These are phyloP conservation scores for Pyrenula massariospora DNA, from an alignment of 495 filamentous ascomycete genomes.

Conservation along the genomic window DNA sequence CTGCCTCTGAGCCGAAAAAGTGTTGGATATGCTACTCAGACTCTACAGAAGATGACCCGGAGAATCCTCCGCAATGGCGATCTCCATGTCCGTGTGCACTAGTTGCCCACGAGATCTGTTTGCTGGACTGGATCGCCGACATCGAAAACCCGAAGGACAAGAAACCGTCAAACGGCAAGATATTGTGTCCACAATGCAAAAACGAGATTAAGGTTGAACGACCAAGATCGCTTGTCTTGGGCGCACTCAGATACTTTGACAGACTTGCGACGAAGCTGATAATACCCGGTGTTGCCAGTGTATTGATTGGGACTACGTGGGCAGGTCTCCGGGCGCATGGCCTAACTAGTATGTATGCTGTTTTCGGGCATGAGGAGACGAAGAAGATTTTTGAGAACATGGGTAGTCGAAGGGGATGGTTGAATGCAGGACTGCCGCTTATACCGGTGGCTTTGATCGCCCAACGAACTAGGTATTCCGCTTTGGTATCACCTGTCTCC, in stretches of 20 bases:
- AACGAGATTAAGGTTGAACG: conserved; percentile 62
- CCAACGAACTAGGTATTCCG: conserved; percentile 44
- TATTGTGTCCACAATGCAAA: conserved; percentile 84
- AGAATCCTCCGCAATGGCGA: conserved; percentile 62
- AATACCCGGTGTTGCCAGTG: conserved; percentile 44
- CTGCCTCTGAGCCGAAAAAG: conserved; percentile 43
- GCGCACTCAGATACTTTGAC: conserved; percentile 42
- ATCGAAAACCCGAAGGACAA: conserved; percentile 51
- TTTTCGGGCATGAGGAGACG: conserved; percentile 53
- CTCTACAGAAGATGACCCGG: conserved; percentile 60
- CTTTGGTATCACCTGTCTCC: conserved; percentile 47
- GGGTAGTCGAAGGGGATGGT: conserved; percentile 14
- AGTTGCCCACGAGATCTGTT: conserved; percentile 79
- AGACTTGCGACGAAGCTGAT: conserved; percentile 42
- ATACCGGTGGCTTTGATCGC: conserved; percentile 50
- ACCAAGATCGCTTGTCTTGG: conserved; percentile 56
- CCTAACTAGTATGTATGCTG: conserved; percentile 43
- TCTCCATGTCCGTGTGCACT: conserved; percentile 81
- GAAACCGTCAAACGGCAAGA: conserved; percentile 28
- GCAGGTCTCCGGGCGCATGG: conserved; percentile 48
- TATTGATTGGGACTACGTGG: conserved; percentile 40
- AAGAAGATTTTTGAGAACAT: conserved; percentile 30
- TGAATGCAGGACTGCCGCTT: conserved; percentile 45
- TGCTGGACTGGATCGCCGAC: conserved; percentile 84
- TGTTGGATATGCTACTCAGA: conserved; percentile 94